Evolutionary conservation across 176 grass and related monocot genomes (phyloP).

Genomic region (Phoenix dactylifera): DNA sequence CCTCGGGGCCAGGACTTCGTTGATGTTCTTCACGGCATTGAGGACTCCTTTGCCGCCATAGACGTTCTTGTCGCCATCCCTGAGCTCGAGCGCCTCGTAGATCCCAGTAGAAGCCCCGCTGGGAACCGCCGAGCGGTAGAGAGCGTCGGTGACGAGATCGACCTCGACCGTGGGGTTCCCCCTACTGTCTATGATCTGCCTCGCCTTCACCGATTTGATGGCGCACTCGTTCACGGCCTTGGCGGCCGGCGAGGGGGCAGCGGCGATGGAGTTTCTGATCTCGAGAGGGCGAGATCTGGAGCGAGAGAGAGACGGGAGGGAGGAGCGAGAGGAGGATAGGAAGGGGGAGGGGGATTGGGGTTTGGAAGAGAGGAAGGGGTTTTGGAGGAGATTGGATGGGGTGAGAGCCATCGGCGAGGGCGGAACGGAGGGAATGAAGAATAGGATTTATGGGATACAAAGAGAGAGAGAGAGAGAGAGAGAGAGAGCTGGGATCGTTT

Average conservation of each 20-base stretch:
- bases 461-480: no score
- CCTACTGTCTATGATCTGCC: slow-evolving; percentile 97
- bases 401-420: slow-evolving; percentile 6
- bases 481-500: no score
- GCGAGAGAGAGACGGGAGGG: slow-evolving; percentile 7
- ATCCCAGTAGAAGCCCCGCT: slow-evolving; percentile 94
- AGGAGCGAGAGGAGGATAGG: neutral
- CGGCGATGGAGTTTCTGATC: slow-evolving; percentile 38
- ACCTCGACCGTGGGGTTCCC: slow-evolving; percentile 97
- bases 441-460: no score
- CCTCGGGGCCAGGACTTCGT: slow-evolving; percentile 72
- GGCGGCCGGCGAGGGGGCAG: slow-evolving; percentile 11
- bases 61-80: slow-evolving; percentile 68
- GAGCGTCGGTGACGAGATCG: slow-evolving; percentile 64
- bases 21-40: slow-evolving; percentile 73
- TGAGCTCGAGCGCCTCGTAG: slow-evolving; percentile 91
- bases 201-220: slow-evolving; percentile 67
- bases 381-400: slow-evolving; percentile 24
- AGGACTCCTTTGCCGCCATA: slow-evolving; percentile 96
- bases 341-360: slow-evolving; percentile 18
- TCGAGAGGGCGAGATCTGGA: slow-evolving; percentile 1
- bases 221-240: slow-evolving; percentile 17
- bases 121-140: slow-evolving; percentile 82
- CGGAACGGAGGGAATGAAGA: neutral
- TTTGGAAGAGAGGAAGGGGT: slow-evolving; percentile 33